Base-by-base conservation (phyloP, 345 rosid genomes). In the Brassica cretica region DNA sequence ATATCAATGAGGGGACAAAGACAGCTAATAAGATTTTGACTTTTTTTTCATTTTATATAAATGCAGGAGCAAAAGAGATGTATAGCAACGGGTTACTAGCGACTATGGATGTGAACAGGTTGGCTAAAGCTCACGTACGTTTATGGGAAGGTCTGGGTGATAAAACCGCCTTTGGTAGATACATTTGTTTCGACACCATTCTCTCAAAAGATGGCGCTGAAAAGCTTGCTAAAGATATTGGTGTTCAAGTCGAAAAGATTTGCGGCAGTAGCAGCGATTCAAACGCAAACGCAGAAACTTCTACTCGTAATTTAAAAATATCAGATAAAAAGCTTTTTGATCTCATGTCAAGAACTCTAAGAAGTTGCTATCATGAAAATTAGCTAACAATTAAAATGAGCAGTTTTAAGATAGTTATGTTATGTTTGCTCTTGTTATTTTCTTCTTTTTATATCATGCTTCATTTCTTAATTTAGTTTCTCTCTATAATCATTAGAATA, bases 51-150 rank as follows among this genome's bases (percentile, higher is more conserved):
- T 21, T 21, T 21, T 21, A 21, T 35, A 25, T 60, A 35, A 64
- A 44, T 49, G 33, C 61, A 75, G 82, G 74, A 68, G 78, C 75
- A 8, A 83, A 81, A 73, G 90, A 87, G 80, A 86, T 92, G 97
- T 87, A 81, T 61, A 74, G 60, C 16, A 60, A 82, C 29, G 96
- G 91, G 2, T 2, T 89, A 63, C 76, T 87, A 29, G 96, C 96
- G n/a, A 89, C 92, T 0, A 87, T 89, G 10, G 90, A 89, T 65
- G 89, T 84, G 32, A 84, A 74, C 63, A 89, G 76, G 60, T 66
- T 92, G 69, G 96, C 94, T 3, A 89, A 88, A 27, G 95, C 97
- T 0, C 97, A 94, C 59, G 80, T 84, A 1, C 59, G 85, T 8
- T 81, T 94, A 33, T 89, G 72, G 30, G 89, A 92, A 58, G 91